These are phyloP conservation scores for Geosmithia morbida DNA, from an alignment of 2,329 filamentous ascomycete species.

Conservation along the genomic window DNA sequence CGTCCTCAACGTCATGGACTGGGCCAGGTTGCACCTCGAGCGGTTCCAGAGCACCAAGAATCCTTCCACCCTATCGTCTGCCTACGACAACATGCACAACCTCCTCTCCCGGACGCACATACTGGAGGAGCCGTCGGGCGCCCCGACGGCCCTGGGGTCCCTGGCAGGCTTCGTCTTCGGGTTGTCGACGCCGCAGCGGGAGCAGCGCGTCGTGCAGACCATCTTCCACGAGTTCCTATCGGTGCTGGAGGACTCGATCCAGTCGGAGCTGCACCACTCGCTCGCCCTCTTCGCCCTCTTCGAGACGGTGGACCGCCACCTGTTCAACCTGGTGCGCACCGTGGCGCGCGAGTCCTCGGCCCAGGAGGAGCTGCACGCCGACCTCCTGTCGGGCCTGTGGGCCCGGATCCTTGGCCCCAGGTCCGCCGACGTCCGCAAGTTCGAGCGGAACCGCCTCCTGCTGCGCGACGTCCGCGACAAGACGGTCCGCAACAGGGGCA, in stretches of 20 bases:
- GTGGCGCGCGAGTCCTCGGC: constrained; percentile 71
- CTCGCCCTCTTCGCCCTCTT: constrained; percentile 78
- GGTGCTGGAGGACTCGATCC: constrained; percentile 80
- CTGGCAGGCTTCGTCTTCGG: constrained; percentile 65
- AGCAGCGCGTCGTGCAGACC: constrained; percentile 65
- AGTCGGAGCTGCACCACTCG: constrained; percentile 67
- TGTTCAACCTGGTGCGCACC: constrained; percentile 72
- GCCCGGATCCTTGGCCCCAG: constrained; percentile 68
- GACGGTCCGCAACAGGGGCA: constrained; percentile 75
- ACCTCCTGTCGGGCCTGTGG: constrained; percentile 77
- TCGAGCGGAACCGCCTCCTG: constrained; percentile 75
- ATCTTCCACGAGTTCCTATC: constrained; percentile 75
- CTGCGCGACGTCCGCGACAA: constrained; percentile 66
- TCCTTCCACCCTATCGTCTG: constrained; percentile 43
- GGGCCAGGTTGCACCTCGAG: constrained; percentile 75
- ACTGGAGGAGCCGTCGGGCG: constrained; percentile 36
- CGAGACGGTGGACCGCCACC: constrained; percentile 79
- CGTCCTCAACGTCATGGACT: constrained; percentile 91
- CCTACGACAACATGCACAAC: constrained; percentile 74
- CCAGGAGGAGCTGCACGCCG: constrained; percentile 68
- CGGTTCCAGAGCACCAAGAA: constrained; percentile 49
- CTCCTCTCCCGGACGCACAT: constrained; percentile 52
- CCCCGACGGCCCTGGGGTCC: constrained; percentile 54
- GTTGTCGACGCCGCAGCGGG: constrained; percentile 65
- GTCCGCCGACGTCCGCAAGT: constrained; percentile 66